These are phyloP conservation scores for Dioscorea alata DNA, from an alignment of 106 monocot species.

Conservation along the genomic window DNA sequence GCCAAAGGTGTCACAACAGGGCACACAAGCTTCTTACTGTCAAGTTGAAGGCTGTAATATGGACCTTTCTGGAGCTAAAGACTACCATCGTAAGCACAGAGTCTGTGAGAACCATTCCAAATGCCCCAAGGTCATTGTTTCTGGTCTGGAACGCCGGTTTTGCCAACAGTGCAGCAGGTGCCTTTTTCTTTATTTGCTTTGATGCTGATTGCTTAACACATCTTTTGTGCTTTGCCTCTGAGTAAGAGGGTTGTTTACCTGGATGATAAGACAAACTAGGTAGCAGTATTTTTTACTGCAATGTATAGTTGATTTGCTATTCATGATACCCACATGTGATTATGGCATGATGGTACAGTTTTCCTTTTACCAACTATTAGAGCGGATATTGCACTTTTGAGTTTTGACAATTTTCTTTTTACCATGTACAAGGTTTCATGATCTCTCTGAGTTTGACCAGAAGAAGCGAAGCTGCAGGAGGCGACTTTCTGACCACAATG, in stretches of 20 bases:
- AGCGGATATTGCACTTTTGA: no score
- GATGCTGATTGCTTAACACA: neutral
- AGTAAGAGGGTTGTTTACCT: no score
- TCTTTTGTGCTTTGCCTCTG: neutral
- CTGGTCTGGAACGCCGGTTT: constrained; percentile 67
- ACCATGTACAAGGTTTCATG: constrained; percentile 49
- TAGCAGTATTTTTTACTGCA: no score
- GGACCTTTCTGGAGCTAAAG: constrained; percentile 52
- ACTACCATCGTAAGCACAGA: constrained; percentile 78
- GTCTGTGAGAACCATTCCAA: constrained; percentile 75
- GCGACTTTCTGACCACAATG: constrained; percentile 77
- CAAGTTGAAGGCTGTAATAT: constrained; percentile 72
- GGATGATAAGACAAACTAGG: no score
- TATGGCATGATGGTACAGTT: no score
- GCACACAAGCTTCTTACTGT: constrained; percentile 21
- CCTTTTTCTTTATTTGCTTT: neutral
- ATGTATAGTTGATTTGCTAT: no score
- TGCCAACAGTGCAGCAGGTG: constrained; percentile 85
- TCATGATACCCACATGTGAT: no score
- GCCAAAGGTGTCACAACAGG: constrained; percentile 22
- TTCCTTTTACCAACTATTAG: no score
- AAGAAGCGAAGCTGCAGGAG: constrained; percentile 80
- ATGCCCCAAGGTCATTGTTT: constrained; percentile 47
- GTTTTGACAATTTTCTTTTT: neutral
- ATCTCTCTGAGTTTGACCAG: constrained; percentile 67